Percentiles rank a stretch among this genome's conserved stretches.
phyloP scores from a whole-genome alignment of 1,139 yeast species.

The Geotrichum citri-aurantii region DNA sequence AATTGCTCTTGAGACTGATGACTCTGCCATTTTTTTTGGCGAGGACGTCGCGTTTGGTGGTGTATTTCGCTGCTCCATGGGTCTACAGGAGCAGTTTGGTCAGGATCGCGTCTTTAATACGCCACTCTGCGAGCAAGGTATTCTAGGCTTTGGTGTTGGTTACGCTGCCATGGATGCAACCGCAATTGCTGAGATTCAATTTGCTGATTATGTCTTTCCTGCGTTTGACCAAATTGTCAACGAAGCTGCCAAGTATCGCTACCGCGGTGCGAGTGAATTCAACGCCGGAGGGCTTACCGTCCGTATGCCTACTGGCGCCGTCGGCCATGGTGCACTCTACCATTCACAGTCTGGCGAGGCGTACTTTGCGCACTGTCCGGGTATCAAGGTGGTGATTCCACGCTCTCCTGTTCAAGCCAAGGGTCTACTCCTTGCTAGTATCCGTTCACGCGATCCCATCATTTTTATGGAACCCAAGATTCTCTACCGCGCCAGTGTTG shows the following conservation, averaged over 20 bases:
- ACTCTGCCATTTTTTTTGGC: constrained; percentile 34
- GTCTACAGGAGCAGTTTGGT: constrained; percentile 36
- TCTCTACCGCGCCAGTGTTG: constrained; percentile 34
- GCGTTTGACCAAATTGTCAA: constrained; percentile 39
- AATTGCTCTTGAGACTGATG: constrained; percentile 36
- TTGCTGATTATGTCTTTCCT: constrained; percentile 38
- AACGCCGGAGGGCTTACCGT: constrained; percentile 36
- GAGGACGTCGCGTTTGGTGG: constrained; percentile 40
- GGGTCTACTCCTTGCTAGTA: constrained; percentile 33
- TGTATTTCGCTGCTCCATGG: constrained; percentile 39
- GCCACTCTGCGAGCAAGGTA: constrained; percentile 36
- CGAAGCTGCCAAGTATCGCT: constrained; percentile 37
- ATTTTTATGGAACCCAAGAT: constrained; percentile 38
- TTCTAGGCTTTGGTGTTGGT: constrained; percentile 37
- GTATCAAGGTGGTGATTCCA: constrained; percentile 36
- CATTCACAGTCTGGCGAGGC: constrained; percentile 38
- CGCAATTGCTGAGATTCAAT: constrained; percentile 38
- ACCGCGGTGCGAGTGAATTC: constrained; percentile 30
- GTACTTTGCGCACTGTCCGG: constrained; percentile 35
- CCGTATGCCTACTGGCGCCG: constrained; percentile 37
- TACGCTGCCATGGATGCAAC: constrained; percentile 37
- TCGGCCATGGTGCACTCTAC: constrained; percentile 38
- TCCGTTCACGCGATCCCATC: constrained; percentile 34
- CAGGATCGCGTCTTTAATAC: constrained; percentile 37
- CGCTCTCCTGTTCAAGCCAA: constrained; percentile 37